phyloP scores from a whole-genome alignment of 2,329 filamentous ascomycete species.

The Furcasterigmium sp. region DNA sequence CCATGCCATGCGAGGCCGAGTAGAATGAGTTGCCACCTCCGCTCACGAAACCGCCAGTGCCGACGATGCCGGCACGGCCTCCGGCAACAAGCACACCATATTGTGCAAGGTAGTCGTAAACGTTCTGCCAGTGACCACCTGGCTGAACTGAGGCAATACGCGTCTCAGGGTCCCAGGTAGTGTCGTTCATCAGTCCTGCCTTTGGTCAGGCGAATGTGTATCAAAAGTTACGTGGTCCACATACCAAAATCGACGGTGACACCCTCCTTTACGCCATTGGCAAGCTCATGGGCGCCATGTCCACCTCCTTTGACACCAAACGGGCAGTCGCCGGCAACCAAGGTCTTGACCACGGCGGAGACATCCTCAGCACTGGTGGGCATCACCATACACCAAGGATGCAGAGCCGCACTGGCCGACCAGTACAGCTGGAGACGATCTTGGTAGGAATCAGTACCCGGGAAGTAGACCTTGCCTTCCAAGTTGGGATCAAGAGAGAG shows the following conservation, averaged over 20 bases:
- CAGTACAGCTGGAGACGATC: conserved; percentile 28
- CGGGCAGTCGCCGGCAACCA: conserved; percentile 22
- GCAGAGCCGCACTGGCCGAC: conserved; percentile 27
- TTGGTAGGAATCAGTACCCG: conserved; percentile 19
- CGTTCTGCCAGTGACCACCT: conserved; percentile 30
- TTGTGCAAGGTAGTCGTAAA: conserved; percentile 28
- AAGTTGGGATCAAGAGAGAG: conserved; percentile 16
- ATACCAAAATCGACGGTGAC: conserved; percentile 29
- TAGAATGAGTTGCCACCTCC: conserved; percentile 32
- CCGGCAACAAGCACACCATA: conserved; percentile 25
- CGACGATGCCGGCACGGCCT: conserved; percentile 29
- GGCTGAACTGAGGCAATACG: conserved; percentile 26
- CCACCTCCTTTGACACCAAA: conserved; percentile 34
- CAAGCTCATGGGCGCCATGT: conserved; percentile 23
- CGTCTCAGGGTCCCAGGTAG: conserved; percentile 19
- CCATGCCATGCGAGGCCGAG: conserved; percentile 33
- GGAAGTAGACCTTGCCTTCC: conserved; percentile 21
- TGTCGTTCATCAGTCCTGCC: conserved; percentile 21
- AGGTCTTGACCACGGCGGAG: conserved; percentile 24
- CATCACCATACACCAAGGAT: conserved; percentile 28
- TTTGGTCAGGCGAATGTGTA: neutral
- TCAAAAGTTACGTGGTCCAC: neutral
- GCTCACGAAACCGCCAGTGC: conserved; percentile 25
- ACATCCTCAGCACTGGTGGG: conserved; percentile 28
- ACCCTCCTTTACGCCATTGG: conserved; percentile 30